Evolutionary conservation across 2,329 filamentous ascomycete species (phyloP), one percentile per base, ranked within the genome.

Genomic region (Botrytis aclada): DNA sequence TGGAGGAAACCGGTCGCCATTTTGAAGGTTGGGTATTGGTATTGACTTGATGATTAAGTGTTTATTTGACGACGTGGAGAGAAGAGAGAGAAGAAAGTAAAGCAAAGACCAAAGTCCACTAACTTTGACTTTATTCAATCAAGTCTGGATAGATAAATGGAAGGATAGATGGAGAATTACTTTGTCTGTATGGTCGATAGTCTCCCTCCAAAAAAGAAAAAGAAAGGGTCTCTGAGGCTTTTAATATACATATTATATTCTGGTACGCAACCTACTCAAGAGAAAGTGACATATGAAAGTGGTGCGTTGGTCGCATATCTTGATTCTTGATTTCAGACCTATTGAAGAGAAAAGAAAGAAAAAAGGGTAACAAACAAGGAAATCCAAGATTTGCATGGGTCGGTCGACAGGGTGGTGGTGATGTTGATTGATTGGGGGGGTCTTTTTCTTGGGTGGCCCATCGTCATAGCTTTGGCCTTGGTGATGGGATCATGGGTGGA

Each of bases 1-100:
- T 88, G 87, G 75, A 89, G 76, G 63, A 79, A 72, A 18, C 79
- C 79, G 1, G 78, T 79, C 1, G 75, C 77, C 78, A 80, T 80
- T 73, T 65, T 76, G 75, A 72, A 22, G 62, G 41, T 71, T 69
- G 70, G 22, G 18, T 34, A 16, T 22, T 45, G 22, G 18, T 34
- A 16, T 22, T 45, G 16, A 29, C 2, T 39, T 39, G 64, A 25
- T 66, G 25, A 39, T 51, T 25, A 12, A 3, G 62, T 20, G 32
- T 66, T 47, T 37, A 6, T 22, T 67, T 4, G 16, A 14, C 29
- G 64, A 54, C 37, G 32, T 39, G 1, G 9, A 43, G 34, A 18
- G 60, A 2, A n/a, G 2, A 9, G 22, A 29, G 37, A 20, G 37
- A 41, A 41, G 25, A 18, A 6, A 41, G 12, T 4, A 41, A 62